Conservation (phyloP, 1,284 basidiomycete genomes). For the Anthracocystis panici-leucophaei region DNA sequence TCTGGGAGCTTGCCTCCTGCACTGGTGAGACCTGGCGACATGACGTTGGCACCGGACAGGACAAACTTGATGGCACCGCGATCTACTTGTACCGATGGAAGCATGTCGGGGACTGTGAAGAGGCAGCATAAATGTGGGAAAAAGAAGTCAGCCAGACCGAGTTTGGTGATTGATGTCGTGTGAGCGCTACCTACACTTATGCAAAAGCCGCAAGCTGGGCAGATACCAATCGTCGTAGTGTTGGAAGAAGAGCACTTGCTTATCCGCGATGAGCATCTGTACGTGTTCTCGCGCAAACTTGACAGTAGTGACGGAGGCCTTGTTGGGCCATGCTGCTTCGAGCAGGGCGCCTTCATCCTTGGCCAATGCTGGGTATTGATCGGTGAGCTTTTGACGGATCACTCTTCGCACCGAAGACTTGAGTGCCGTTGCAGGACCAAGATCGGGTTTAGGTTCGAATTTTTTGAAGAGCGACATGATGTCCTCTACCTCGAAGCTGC, state of each 20-base stretch:
- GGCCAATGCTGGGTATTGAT: slow-evolving; percentile 78
- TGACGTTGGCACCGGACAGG: slow-evolving; percentile 76
- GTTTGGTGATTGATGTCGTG: not conserved
- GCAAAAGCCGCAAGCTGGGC: slow-evolving; percentile 87
- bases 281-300: slow-evolving; percentile 95
- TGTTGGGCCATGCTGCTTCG: slow-evolving; percentile 98
- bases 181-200: slow-evolving; percentile 75
- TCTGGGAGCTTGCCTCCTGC: slow-evolving; percentile 89
- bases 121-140: not conserved
- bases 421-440: slow-evolving; percentile 90
- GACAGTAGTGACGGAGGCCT: slow-evolving; percentile 89
- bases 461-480: slow-evolving; percentile 69
- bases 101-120: slow-evolving; percentile 73
- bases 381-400: slow-evolving; percentile 83
- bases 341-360: slow-evolving; percentile 76
- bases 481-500: not conserved
- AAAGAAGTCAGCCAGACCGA: not conserved
- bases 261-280: slow-evolving; percentile 87
- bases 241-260: slow-evolving; percentile 93
- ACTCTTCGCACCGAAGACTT: slow-evolving; percentile 93
- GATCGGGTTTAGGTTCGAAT: slow-evolving; percentile 79
- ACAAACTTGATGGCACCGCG: slow-evolving; percentile 98
- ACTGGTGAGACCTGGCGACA: slow-evolving; percentile 88
- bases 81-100: slow-evolving; percentile 90
- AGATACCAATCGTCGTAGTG: slow-evolving; percentile 94